Conservation (phyloP, 106 monocot genomes). For the Dendrobium nobile region DNA sequence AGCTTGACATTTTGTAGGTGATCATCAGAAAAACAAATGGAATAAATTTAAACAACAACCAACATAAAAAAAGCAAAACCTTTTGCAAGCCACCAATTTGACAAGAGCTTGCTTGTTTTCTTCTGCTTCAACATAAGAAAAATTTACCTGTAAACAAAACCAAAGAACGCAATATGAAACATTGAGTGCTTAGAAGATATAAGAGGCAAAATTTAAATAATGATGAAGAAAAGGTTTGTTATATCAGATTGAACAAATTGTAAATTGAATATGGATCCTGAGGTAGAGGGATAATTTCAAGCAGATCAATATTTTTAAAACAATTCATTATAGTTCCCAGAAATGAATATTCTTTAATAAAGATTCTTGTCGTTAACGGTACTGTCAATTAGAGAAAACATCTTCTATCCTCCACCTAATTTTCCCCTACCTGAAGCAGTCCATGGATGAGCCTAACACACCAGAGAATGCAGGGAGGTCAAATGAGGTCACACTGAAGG, state of each 20-base stretch:
- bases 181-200: neutral
- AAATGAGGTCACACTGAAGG: no score
- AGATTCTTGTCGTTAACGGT: neutral
- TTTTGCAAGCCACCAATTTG: constrained; percentile 87
- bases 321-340: neutral
- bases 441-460: neutral
- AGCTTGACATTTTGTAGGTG: neutral
- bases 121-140: constrained; percentile 84
- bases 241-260: neutral
- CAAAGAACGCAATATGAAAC: neutral
- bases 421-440: neutral
- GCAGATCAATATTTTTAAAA: neutral
- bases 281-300: neutral
- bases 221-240: neutral
- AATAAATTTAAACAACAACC: neutral
- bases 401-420: neutral
- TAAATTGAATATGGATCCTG: neutral
- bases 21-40: neutral
- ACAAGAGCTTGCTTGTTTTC: constrained; percentile 96
- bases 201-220: neutral
- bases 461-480: neutral
- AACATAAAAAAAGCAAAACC: constrained; percentile 22
- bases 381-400: neutral
- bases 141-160: constrained; percentile 66
- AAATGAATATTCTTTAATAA: neutral